Percentiles rank a stretch among this genome's conserved stretches.
phyloP scores from a whole-genome alignment of 768 basidiomycete species.

The Auricularia sp. region DNA sequence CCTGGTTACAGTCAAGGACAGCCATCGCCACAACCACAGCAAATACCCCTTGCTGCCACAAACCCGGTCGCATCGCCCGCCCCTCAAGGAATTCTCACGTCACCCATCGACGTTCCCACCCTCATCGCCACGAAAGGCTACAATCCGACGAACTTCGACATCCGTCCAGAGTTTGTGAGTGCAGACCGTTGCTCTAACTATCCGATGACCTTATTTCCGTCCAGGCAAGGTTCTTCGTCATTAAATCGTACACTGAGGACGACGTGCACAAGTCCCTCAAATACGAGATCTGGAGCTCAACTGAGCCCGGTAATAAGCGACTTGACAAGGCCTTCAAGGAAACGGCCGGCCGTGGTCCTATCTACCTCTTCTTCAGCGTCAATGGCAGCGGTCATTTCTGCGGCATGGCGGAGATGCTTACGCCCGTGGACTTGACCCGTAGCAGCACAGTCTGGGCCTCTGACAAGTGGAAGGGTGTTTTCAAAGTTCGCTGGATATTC shows the following conservation, averaged over 20 bases:
- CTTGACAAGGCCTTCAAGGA: constrained; percentile 97
- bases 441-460: constrained; percentile 98
- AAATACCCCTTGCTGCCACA: constrained; percentile 9
- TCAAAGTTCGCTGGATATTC: constrained; percentile 96
- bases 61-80: not conserved
- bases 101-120: constrained; percentile 79
- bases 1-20: constrained; percentile 10
- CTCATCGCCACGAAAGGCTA: constrained; percentile 83
- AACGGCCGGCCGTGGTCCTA: constrained; percentile 80
- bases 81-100: constrained; percentile 30
- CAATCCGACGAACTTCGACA: constrained; percentile 79
- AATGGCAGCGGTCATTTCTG: constrained; percentile 96
- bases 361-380: constrained; percentile 97
- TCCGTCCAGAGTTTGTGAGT: constrained; percentile 63
- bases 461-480: constrained; percentile 99
- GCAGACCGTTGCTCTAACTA: constrained; percentile 9
- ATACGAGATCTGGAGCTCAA: constrained; percentile 97
- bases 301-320: constrained; percentile 93
- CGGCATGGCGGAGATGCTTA: constrained; percentile 97
- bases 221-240: constrained; percentile 89
- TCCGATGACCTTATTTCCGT: constrained; percentile 2
- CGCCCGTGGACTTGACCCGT: constrained; percentile 86
- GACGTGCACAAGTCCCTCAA: constrained; percentile 98
- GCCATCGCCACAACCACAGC: constrained; percentile 8
- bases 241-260: constrained; percentile 98